phyloP scores from a whole-genome alignment of 345 rosid species.

The Bruguiera sexangula region DNA sequence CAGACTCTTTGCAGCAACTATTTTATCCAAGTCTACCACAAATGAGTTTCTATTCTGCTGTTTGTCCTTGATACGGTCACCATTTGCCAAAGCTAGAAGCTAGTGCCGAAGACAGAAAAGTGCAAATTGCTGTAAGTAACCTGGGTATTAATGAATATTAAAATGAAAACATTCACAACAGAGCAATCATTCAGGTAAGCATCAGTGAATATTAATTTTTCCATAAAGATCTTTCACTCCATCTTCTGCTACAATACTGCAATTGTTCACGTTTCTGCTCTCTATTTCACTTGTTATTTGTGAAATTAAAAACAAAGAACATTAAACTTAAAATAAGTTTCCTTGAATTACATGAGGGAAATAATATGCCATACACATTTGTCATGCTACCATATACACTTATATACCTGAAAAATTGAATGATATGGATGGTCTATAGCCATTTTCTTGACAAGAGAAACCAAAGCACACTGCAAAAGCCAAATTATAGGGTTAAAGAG shows the following conservation, averaged over 20 bases:
- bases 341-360: not conserved
- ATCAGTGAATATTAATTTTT: not conserved
- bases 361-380: not conserved
- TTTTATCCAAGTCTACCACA: conserved; percentile 88
- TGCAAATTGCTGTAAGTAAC: conserved; percentile 11
- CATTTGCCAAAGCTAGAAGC: conserved; percentile 95
- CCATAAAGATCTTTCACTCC: not conserved
- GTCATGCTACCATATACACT: conserved; percentile 6
- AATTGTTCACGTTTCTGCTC: not conserved
- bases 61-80: conserved; percentile 93
- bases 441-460: conserved; percentile 92
- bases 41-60: conserved; percentile 89
- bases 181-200: not conserved
- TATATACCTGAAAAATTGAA: conserved; percentile 77
- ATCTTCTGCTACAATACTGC: conserved; percentile 1
- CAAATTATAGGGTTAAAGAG: conserved; percentile 29
- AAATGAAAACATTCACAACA: not conserved
- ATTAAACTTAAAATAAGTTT: conserved; percentile 4
- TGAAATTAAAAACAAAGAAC: not conserved
- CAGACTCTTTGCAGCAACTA: conserved; percentile 79
- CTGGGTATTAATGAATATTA: conserved; percentile 8
- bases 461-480: conserved; percentile 73
- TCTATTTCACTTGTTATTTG: conserved; percentile 16
- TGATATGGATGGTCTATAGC: conserved; percentile 97
- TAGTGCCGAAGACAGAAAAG: conserved; percentile 27